Evolutionary conservation across 257 asterid genomes (phyloP).

Genomic region (Primulina huaijiensis): DNA sequence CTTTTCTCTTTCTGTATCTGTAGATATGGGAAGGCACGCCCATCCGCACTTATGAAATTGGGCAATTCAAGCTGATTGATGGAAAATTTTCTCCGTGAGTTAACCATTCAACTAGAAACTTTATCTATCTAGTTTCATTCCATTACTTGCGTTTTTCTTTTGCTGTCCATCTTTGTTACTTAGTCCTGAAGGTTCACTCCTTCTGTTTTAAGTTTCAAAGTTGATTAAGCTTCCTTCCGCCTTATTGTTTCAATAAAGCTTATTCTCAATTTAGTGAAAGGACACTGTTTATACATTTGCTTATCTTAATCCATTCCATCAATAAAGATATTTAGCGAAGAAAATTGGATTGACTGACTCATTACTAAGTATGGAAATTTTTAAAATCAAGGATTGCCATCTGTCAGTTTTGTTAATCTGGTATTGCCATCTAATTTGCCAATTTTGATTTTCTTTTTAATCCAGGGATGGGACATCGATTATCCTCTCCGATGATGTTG

Average conservation of each 20-base stretch:
- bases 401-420: conserved; percentile 6
- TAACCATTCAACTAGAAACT: conserved; percentile 19
- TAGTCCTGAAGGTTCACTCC: conserved; percentile 5
- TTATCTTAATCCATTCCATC: conserved; percentile 1
- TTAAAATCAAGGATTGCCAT: conserved; percentile 5
- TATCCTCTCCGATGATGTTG: conserved; percentile 93
- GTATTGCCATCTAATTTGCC: conserved; percentile 19
- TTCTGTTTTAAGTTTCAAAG: neutral
- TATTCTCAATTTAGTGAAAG: conserved; percentile 15
- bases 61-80: conserved; percentile 85
- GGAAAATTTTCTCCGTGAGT: conserved; percentile 99
- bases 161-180: neutral
- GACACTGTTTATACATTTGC: neutral
- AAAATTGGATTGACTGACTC: conserved; percentile 8
- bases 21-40: conserved; percentile 98
- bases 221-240: neutral
- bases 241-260: conserved; percentile 1
- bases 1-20: conserved; percentile 23
- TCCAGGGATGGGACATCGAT: conserved; percentile 97
- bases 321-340: conserved; percentile 9
- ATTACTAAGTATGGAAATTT: neutral
- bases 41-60: conserved; percentile 73
- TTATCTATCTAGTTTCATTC: conserved; percentile 13
- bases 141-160: conserved; percentile 4
- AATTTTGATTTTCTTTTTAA: conserved; percentile 27